Evolutionary conservation across 1,284 basidiomycete species (phyloP).

Genomic region (Trichosporon ovoides): DNA sequence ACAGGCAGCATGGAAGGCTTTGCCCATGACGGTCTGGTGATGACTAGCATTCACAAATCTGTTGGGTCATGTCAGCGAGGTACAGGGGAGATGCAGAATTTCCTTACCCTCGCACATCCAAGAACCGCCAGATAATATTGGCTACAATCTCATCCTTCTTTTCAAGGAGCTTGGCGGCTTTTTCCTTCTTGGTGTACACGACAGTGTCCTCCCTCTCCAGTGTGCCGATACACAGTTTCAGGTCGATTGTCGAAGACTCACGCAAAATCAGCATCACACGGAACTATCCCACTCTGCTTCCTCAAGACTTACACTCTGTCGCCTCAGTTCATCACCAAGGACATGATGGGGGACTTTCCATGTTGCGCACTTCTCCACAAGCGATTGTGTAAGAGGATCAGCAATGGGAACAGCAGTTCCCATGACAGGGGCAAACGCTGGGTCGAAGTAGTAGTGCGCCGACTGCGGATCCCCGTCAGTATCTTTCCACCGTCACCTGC

Average conservation of each 20-base stretch:
- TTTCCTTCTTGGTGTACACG: constrained; percentile 65
- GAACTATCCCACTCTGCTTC: background rate
- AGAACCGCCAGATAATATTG: constrained; percentile 96
- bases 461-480: constrained; percentile 25
- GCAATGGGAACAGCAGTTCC: constrained; percentile 60
- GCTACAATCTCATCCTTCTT: constrained; percentile 99
- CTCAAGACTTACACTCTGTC: constrained; percentile 80
- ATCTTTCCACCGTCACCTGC: too few species aligned
- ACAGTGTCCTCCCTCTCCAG: constrained; percentile 74
- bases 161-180: constrained; percentile 78
- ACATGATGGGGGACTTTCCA: constrained; percentile 86
- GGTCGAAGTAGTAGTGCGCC: constrained; percentile 52
- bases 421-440: constrained; percentile 27
- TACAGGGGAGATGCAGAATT: constrained; percentile 15
- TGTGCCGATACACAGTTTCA: constrained; percentile 88
- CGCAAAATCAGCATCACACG: background rate
- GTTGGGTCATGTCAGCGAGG: background rate
- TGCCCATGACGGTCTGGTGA: constrained; percentile 80
- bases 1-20: constrained; percentile 80
- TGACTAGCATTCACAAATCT: constrained; percentile 79
- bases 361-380: constrained; percentile 79
- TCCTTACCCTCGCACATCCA: constrained; percentile 85
- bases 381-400: constrained; percentile 70
- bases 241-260: constrained; percentile 93
- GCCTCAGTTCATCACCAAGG: constrained; percentile 88